Base-by-base conservation (phyloP, 2,329 filamentous ascomycete genomes). In the Sclerotinia minor region DNA sequence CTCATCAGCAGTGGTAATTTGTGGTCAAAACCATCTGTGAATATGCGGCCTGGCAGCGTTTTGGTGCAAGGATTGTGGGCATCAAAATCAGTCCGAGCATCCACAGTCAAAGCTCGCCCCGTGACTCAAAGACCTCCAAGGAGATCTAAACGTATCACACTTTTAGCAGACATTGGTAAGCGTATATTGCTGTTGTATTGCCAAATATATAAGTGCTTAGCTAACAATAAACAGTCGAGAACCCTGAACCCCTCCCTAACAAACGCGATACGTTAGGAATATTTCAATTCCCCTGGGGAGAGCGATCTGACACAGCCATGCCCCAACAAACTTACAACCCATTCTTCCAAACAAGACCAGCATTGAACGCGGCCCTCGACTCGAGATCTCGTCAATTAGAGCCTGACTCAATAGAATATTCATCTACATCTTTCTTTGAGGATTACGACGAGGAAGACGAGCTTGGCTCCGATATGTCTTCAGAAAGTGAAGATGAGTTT, bases 231-330 rank as follows among this genome's bases (percentile, higher is more conserved):
- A 72, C 69, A 78, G 76, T 87, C 45, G 87, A 89, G 75, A 87
- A 82, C 70, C 87, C 87, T 5, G 78, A 84, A 73, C 86, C 86
- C 47, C 78, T 89, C 5, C 82, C 83, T 5, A 80, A 87, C 74
- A 85, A 84, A 76, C 81, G 83, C 53, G 85, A 82, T 17, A 88
- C 85, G 15, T 80, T 89, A 24, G 87, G 86, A 6, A 85, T 89
- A 72, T 89, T 88, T 78, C 85, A 87, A 72, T 89, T 89, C 71
- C 85, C 87, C 2, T 89, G 86, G 85, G 87, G 87, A 19, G 86
- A 89, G 77, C 83, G 78, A 72, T 89, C 86, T 26, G 86, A 88
- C 75, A 81, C 81, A 65, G 83, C 83, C 13, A 69, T 76, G 8
- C 75, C 83, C 77, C 38, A 75, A 83, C 66, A 80, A 80, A 70